A percentile compares a stretch with the other conserved stretches of the same genome.
These are phyloP conservation scores for Xylariaceae sp. DNA, from an alignment of 2,329 filamentous ascomycete species.

Conservation along the genomic window DNA sequence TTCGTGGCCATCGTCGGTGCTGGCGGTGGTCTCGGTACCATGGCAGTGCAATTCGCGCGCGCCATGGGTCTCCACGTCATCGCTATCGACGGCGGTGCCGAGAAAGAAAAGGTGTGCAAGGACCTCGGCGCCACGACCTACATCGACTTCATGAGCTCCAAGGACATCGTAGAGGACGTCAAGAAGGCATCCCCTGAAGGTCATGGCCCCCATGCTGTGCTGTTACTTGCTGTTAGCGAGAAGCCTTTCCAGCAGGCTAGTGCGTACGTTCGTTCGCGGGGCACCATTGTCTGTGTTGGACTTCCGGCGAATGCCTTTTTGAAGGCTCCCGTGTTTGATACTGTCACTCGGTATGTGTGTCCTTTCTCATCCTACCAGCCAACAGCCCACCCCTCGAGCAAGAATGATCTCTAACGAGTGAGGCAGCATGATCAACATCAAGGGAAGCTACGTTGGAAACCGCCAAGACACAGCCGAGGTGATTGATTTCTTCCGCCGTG, in stretches of 20 bases:
- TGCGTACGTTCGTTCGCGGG: conserved; percentile 76
- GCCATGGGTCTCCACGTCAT: conserved; percentile 81
- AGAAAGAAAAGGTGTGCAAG: conserved; percentile 68
- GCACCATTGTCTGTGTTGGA: conserved; percentile 82
- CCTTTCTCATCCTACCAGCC: not conserved
- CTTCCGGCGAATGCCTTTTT: conserved; percentile 76
- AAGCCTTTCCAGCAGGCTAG: conserved; percentile 94
- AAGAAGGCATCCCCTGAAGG: conserved; percentile 74
- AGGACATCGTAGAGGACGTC: conserved; percentile 78
- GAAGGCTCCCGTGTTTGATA: conserved; percentile 80
- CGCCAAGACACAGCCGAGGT: conserved; percentile 82
- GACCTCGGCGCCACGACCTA: conserved; percentile 66
- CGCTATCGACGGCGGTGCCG: conserved; percentile 76
- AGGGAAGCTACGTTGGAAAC: conserved; percentile 91
- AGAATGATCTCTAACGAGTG: conserved; percentile 1
- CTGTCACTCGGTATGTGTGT: conserved; percentile 53
- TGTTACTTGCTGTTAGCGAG: conserved; percentile 81
- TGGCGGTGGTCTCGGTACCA: conserved; percentile 68
- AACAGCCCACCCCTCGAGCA: not conserved
- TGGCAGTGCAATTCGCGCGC: conserved; percentile 82
- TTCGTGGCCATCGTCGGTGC: conserved; percentile 80
- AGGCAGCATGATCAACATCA: conserved; percentile 78
- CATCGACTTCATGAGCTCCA: conserved; percentile 72
- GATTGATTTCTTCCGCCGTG: conserved; percentile 79
- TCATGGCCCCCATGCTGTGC: conserved; percentile 78